Conservation (phyloP, 2,329 filamentous ascomycete species). For the Microsporum canis region DNA sequence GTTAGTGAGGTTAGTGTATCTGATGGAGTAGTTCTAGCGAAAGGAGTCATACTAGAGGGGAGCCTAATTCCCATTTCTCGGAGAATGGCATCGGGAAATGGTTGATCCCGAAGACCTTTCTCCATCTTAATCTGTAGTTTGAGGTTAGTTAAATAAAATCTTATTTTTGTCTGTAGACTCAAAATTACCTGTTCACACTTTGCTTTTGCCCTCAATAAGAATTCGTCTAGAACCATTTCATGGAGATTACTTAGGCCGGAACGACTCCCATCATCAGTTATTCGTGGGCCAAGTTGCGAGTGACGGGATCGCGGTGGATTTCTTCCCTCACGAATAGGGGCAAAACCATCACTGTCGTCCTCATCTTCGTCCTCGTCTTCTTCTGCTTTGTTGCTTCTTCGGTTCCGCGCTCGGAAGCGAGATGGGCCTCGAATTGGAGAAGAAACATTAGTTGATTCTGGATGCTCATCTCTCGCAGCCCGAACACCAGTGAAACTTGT, state of each 20-base stretch:
- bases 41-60: slow-evolving; percentile 27
- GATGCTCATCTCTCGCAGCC: slow-evolving; percentile 36
- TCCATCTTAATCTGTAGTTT: slow-evolving; percentile 31
- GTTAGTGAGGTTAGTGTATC: slow-evolving; percentile 18
- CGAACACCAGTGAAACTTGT: slow-evolving; percentile 23
- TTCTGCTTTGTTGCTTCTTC: neutral
- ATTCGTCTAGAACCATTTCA: slow-evolving; percentile 38
- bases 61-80: slow-evolving; percentile 41
- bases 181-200: slow-evolving; percentile 32
- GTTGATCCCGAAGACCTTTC: slow-evolving; percentile 35
- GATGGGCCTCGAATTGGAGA: slow-evolving; percentile 47
- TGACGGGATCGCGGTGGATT: slow-evolving; percentile 19
- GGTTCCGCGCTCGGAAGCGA: slow-evolving; percentile 22
- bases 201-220: slow-evolving; percentile 35
- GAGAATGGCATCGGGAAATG: slow-evolving; percentile 37
- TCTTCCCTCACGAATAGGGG: slow-evolving; percentile 29
- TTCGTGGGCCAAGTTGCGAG: slow-evolving; percentile 34
- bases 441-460: slow-evolving; percentile 56
- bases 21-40: slow-evolving; percentile 12
- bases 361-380: slow-evolving; percentile 25
- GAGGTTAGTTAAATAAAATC: neutral
- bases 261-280: slow-evolving; percentile 34
- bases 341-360: slow-evolving; percentile 35
- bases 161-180: neutral
- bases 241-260: slow-evolving; percentile 34